Percentiles rank a stretch among this genome's conserved stretches.
These are phyloP conservation scores for Biscogniauxia marginata DNA, from an alignment of 2,329 filamentous ascomycete genomes.

Conservation along the genomic window DNA sequence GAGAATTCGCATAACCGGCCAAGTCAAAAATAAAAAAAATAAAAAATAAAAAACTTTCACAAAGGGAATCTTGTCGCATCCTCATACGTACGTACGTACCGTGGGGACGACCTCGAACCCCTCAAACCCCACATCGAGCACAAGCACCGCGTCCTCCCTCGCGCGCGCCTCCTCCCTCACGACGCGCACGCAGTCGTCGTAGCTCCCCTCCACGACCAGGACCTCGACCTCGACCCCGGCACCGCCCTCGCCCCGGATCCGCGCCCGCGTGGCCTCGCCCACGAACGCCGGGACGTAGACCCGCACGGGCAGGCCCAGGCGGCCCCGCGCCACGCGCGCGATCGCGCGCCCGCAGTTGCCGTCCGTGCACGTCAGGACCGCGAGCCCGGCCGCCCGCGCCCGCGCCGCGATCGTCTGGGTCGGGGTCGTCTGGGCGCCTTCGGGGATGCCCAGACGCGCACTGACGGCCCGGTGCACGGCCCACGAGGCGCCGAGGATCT, in stretches of 20 bases:
- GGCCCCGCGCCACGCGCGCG: slow-evolving; percentile 70
- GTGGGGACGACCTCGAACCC: slow-evolving; percentile 65
- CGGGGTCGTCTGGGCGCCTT: too few species aligned
- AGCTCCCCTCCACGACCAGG: slow-evolving; percentile 53
- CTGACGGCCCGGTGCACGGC: slow-evolving; percentile 58
- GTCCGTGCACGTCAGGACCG: slow-evolving; percentile 61
- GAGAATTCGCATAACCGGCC: slow-evolving; percentile 1
- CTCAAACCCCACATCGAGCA: slow-evolving; percentile 68
- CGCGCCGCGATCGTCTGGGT: slow-evolving; percentile 24
- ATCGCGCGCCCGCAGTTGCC: slow-evolving; percentile 77
- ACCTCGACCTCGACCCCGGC: too few species aligned
- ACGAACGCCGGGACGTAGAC: slow-evolving; percentile 65
- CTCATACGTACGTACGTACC: slow-evolving; percentile 38
- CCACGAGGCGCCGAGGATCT: slow-evolving; percentile 79
- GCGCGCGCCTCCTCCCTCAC: slow-evolving; percentile 44
- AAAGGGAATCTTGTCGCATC: too few species aligned
- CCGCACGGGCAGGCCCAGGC: slow-evolving; percentile 50
- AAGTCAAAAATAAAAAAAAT: not conserved
- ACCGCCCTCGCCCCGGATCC: slow-evolving; percentile 64
- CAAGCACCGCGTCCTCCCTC: slow-evolving; percentile 50
- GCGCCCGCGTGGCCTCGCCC: slow-evolving; percentile 48
- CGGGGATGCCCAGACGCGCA: slow-evolving; percentile 40
- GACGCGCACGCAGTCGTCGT: slow-evolving; percentile 60
- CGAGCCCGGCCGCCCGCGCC: slow-evolving; percentile 31
- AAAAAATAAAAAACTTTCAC: slow-evolving; percentile 8